A percentile compares a stretch with the other conserved stretches of the same genome.
Evolutionary conservation across 768 basidiomycete genomes (phyloP).

Genomic region (Clitopilus passeckerianus): DNA sequence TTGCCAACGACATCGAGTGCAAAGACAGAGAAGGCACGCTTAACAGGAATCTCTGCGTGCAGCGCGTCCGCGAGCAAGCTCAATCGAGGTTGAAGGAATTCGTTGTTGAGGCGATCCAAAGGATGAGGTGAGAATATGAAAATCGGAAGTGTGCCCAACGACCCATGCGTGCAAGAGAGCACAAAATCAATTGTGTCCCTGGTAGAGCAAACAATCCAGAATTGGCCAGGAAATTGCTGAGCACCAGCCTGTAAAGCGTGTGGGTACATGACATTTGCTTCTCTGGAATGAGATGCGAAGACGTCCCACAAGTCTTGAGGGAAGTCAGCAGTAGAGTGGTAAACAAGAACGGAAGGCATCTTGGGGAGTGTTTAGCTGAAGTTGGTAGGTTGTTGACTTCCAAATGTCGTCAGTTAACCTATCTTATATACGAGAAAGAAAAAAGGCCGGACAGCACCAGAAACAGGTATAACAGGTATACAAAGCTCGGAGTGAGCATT

Average conservation of each 20-base stretch:
- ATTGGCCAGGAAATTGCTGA: constrained; percentile 3
- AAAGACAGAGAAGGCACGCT: constrained; percentile 65
- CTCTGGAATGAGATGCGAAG: constrained; percentile 19
- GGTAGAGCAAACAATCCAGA: constrained; percentile 30
- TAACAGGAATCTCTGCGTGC: constrained; percentile 19
- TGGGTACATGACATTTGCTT: constrained; percentile 20
- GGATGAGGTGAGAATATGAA: constrained; percentile 54
- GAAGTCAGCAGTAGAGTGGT: constrained; percentile 21
- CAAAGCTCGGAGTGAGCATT: not conserved
- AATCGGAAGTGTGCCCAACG: constrained; percentile 58
- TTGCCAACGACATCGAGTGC: constrained; percentile 41
- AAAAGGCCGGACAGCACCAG: too few species aligned
- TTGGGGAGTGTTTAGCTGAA: too few species aligned
- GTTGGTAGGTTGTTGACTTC: too few species aligned
- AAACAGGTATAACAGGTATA: too few species aligned
- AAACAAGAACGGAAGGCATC: constrained; percentile 4
- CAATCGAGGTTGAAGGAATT: constrained; percentile 36
- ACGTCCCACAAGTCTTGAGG: constrained; percentile 23
- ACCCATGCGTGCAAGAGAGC: constrained; percentile 53
- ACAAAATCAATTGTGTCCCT: constrained; percentile 39
- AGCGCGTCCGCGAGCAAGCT: constrained; percentile 35
- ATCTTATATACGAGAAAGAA: too few species aligned
- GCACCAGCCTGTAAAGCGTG: constrained; percentile 8
- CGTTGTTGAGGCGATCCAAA: constrained; percentile 28
- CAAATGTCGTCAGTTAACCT: too few species aligned